These are phyloP conservation scores for Fusarium pseudograminearum DNA, from an alignment of 2,329 filamentous ascomycete genomes.

Conservation along the genomic window DNA sequence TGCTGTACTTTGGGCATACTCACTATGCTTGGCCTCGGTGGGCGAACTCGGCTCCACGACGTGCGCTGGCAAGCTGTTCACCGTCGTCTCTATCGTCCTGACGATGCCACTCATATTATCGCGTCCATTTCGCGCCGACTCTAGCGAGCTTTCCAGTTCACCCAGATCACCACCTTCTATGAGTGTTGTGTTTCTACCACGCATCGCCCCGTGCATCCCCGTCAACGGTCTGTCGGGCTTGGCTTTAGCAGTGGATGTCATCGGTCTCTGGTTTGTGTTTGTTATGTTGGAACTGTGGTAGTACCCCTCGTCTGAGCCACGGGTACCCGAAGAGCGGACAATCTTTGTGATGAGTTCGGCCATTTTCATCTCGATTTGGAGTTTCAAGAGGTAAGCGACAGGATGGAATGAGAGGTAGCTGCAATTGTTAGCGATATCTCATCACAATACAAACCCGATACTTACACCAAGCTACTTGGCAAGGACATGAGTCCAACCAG, in stretches of 20 bases:
- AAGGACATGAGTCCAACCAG: conserved; percentile 49
- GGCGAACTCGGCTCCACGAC: background rate
- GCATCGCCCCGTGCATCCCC: background rate
- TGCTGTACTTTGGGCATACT: conserved; percentile 22
- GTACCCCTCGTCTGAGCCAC: conserved; percentile 19
- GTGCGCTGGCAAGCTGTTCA: conserved; percentile 14
- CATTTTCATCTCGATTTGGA: conserved; percentile 65
- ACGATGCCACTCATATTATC: conserved; percentile 25
- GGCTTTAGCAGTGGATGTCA: background rate
- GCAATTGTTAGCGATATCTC: background rate
- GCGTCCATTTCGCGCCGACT: conserved; percentile 8
- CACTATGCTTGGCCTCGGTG: background rate
- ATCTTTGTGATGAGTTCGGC: conserved; percentile 60
- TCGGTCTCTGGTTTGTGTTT: background rate
- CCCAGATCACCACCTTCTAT: conserved; percentile 21
- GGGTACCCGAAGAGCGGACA: conserved; percentile 14
- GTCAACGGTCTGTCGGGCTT: background rate
- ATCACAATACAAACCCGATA: fast-evolving
- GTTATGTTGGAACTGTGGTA: conserved; percentile 10
- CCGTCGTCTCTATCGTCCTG: conserved; percentile 39
- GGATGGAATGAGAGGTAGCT: conserved; percentile 56
- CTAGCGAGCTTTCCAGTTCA: background rate
- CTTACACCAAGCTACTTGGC: conserved; percentile 45
- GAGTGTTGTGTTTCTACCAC: background rate
- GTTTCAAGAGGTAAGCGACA: conserved; percentile 61